Conservation (phyloP, 495 filamentous ascomycete species). For the Neurospora cerealis region DNA sequence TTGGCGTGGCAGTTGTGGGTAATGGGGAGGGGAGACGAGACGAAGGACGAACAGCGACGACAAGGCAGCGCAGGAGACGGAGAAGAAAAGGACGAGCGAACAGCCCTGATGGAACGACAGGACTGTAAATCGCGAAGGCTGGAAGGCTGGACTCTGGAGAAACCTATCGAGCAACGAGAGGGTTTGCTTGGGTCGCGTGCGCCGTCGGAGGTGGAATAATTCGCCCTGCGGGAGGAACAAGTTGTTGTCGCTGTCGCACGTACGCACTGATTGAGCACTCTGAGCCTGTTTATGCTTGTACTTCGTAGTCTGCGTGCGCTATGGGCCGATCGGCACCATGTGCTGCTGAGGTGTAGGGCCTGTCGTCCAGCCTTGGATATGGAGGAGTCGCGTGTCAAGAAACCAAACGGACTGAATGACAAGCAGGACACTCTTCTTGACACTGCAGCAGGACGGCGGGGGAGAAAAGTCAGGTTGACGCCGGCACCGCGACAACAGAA, state of each 20-base stretch:
- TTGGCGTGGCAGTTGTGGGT: not conserved
- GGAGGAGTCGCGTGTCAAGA: not conserved
- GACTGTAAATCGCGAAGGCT: not conserved
- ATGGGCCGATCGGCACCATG: not conserved
- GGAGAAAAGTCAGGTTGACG: not conserved
- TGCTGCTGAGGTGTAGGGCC: not conserved
- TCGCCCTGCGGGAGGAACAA: not conserved
- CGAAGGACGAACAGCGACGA: not conserved
- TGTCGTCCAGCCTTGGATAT: not conserved
- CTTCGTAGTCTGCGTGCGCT: not conserved
- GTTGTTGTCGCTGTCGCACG: not conserved
- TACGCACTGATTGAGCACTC: not conserved
- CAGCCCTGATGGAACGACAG: not conserved
- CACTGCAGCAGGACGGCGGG: not conserved
- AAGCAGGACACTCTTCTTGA: not conserved
- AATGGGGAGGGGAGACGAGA: not conserved
- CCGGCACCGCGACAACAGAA: not conserved
- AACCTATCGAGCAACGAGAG: not conserved
- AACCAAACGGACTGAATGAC: not conserved
- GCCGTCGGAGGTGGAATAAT: not conserved
- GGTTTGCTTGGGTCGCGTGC: not conserved
- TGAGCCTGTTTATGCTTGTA: not conserved
- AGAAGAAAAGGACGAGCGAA: not conserved
- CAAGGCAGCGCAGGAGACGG: not conserved
- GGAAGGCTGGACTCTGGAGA: not conserved